Conservation (phyloP, 345 rosid genomes). For the Gossypium rotundifolium region DNA sequence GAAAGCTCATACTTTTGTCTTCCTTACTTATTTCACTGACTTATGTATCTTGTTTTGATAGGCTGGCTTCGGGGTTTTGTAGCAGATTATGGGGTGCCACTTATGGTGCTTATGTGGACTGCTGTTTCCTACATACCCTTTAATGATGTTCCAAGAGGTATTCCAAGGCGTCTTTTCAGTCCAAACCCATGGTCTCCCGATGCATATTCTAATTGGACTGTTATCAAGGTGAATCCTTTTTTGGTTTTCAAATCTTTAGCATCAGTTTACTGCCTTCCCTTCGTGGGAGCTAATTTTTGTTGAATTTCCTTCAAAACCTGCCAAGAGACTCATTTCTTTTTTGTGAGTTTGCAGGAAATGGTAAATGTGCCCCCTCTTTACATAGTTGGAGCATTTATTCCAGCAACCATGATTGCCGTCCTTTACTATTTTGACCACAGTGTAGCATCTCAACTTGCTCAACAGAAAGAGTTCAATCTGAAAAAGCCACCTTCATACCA, state of each 20-base stretch:
- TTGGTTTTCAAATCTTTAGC: neutral
- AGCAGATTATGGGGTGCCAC: constrained; percentile 87
- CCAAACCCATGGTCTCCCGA: constrained; percentile 40
- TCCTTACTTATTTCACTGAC: neutral
- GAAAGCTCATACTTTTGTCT: neutral
- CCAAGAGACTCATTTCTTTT: constrained; percentile 9
- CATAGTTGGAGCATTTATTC: constrained; percentile 67
- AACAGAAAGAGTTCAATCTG: constrained; percentile 80
- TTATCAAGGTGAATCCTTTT: constrained; percentile 41
- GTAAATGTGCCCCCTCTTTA: constrained; percentile 49
- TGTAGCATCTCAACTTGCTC: constrained; percentile 78
- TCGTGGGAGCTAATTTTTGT: neutral
- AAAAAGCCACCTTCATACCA: constrained; percentile 81
- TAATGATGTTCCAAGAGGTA: constrained; percentile 53
- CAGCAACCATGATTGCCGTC: constrained; percentile 73
- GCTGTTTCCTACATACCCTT: constrained; percentile 47
- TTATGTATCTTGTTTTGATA: constrained; percentile 16
- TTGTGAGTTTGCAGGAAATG: constrained; percentile 57
- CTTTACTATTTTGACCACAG: constrained; percentile 87
- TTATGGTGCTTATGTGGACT: constrained; percentile 81
- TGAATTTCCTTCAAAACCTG: constrained; percentile 1
- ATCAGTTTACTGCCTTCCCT: neutral
- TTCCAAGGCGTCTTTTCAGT: constrained; percentile 75
- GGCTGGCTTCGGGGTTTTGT: constrained; percentile 55
- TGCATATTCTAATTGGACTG: constrained; percentile 53